Evolutionary conservation across 331 rosid genomes (phyloP).

Genomic region (Prunus yedoensis): DNA sequence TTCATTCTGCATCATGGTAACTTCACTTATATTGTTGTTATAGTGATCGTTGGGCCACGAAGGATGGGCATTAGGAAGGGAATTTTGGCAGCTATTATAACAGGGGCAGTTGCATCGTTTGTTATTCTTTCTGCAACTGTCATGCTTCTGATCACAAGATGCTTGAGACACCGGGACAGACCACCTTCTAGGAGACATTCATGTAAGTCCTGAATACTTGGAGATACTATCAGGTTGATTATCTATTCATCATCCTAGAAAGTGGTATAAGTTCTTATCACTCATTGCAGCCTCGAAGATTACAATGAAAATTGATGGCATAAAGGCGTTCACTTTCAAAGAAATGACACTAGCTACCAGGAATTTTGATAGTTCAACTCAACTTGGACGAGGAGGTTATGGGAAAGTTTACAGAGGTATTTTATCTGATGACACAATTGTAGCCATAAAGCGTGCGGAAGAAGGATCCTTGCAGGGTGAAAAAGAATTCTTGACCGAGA

Average conservation of each 20-base stretch:
- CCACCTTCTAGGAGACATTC: conserved; percentile 46
- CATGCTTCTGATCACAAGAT: conserved; percentile 43
- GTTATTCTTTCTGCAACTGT: conserved; percentile 41
- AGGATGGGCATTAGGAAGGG: conserved; percentile 31
- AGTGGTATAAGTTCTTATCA: conserved; percentile 7
- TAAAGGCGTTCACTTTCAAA: conserved; percentile 63
- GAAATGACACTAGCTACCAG: conserved; percentile 67
- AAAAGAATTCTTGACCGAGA: conserved; percentile 89
- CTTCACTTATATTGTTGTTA: conserved; percentile 12
- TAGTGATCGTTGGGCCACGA: conserved; percentile 30
- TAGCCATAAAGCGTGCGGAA: conserved; percentile 81
- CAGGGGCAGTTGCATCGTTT: conserved; percentile 47
- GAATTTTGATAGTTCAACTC: conserved; percentile 50
- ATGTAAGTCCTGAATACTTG: conserved; percentile 45
- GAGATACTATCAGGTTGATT: conserved; percentile 6
- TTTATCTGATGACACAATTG: conserved; percentile 46
- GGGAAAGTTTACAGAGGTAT: conserved; percentile 85
- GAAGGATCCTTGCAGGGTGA: conserved; percentile 84
- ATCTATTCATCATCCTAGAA: conserved; percentile 7
- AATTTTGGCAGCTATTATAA: conserved; percentile 36
- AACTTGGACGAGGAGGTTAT: conserved; percentile 91
- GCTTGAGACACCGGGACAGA: conserved; percentile 24
- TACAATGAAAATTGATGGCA: conserved; percentile 66
- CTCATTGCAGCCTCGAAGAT: conserved; percentile 53
- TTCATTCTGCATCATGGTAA: background rate